Conservation (phyloP, 495 filamentous ascomycete species). For the Xylaria scruposa region DNA sequence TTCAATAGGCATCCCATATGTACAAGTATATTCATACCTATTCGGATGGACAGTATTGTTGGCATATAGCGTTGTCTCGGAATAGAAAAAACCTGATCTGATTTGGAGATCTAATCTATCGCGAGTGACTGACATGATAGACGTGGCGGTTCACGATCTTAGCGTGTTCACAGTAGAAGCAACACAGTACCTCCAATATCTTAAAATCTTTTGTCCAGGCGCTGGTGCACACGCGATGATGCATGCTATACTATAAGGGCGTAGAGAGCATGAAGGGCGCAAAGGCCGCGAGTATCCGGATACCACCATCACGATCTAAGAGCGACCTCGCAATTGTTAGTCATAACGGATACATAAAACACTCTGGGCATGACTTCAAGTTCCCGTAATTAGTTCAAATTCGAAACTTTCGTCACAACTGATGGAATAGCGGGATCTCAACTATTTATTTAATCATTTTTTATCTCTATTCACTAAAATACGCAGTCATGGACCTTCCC, state of each 20-base stretch:
- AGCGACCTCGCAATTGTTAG: constrained; percentile 14
- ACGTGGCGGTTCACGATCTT: background rate
- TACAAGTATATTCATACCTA: constrained; percentile 2
- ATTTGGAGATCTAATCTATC: background rate
- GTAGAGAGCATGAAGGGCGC: background rate
- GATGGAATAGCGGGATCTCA: background rate
- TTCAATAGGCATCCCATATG: background rate
- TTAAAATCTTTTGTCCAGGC: background rate
- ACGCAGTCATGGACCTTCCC: constrained; percentile 45
- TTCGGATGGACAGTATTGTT: background rate
- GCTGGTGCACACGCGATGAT: background rate
- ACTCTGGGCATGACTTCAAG: background rate
- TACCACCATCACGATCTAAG: background rate
- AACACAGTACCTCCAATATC: background rate
- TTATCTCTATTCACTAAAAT: background rate
- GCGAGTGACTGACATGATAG: background rate
- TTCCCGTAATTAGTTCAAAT: background rate
- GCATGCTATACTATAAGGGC: background rate
- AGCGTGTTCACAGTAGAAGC: background rate
- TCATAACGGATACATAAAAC: constrained; percentile 5
- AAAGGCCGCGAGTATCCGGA: constrained; percentile 14
- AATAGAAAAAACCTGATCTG: background rate
- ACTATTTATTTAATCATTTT: constrained; percentile 1
- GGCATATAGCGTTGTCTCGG: background rate
- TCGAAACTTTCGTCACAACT: background rate